Conservation (phyloP, 176 grass and related monocot species). For the Carex pumila region DNA sequence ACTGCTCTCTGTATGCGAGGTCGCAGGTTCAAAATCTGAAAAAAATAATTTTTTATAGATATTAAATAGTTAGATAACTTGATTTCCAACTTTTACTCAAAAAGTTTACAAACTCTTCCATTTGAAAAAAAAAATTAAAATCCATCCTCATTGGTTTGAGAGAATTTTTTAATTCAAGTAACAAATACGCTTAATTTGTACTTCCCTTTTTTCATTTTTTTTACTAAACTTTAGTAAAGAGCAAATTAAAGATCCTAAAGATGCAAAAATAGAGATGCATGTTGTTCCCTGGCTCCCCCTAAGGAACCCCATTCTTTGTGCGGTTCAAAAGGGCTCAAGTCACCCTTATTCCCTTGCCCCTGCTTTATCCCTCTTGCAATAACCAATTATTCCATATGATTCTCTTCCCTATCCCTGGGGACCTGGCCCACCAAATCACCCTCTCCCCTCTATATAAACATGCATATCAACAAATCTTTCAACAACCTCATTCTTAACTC, state of each 20-base stretch:
- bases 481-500: background rate
- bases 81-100: too few species aligned
- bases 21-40: too few species aligned
- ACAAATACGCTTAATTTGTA: too few species aligned
- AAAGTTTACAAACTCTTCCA: too few species aligned
- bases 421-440: slow-evolving; percentile 7
- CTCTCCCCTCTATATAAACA: slow-evolving; percentile 11
- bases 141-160: too few species aligned
- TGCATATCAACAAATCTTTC: background rate
- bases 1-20: too few species aligned
- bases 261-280: background rate
- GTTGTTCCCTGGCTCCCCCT: slow-evolving; percentile 1
- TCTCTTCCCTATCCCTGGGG: background rate
- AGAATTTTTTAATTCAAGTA: too few species aligned
- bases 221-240: too few species aligned
- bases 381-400: background rate
- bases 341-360: slow-evolving; percentile 2
- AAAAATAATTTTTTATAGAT: too few species aligned
- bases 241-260: background rate
- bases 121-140: too few species aligned
- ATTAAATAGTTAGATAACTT: too few species aligned
- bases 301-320: background rate
- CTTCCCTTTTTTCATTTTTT: too few species aligned
- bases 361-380: slow-evolving; percentile 2
- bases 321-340: background rate